Evolutionary conservation across 495 filamentous ascomycete genomes (phyloP).

Genomic region (Talaromyces liani): DNA sequence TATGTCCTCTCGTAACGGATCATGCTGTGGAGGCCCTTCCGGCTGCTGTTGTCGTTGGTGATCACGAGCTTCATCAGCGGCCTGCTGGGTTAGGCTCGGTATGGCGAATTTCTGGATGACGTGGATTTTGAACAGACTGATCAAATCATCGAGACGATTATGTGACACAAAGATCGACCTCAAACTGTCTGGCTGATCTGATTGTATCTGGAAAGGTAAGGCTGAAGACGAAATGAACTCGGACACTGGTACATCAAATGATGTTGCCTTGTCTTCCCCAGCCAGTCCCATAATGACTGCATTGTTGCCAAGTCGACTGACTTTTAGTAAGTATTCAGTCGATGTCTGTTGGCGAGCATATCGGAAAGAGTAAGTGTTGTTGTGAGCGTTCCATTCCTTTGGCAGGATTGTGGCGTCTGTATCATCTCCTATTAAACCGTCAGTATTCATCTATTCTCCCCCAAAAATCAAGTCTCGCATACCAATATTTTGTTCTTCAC

Average conservation of each 20-base stretch:
- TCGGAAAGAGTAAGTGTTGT: constrained; percentile 65
- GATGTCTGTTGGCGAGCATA: constrained; percentile 88
- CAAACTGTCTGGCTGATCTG: constrained; percentile 39
- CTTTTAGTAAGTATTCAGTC: constrained; percentile 74
- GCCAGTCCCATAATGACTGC: constrained; percentile 74
- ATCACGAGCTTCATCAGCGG: constrained; percentile 52
- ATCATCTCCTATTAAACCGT: not conserved
- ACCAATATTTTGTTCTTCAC: constrained; percentile 70
- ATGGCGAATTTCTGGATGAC: constrained; percentile 70
- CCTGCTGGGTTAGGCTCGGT: constrained; percentile 66
- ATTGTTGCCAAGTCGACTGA: constrained; percentile 76
- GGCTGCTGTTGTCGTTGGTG: constrained; percentile 20
- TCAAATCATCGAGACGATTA: constrained; percentile 59
- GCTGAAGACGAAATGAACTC: constrained; percentile 67
- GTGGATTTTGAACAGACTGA: constrained; percentile 59
- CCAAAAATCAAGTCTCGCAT: constrained; percentile 8
- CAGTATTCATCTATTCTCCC: not conserved
- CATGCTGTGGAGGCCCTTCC: constrained; percentile 27
- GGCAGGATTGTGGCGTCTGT: constrained; percentile 51
- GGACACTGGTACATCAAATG: constrained; percentile 64
- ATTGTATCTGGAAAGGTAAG: constrained; percentile 39
- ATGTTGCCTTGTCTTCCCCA: constrained; percentile 71
- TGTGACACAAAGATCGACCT: constrained; percentile 66
- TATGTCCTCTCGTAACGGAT: constrained; percentile 46
- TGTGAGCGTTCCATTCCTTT: constrained; percentile 65